Evolutionary conservation across 2,329 filamentous ascomycete genomes (phyloP).

Genomic region (Colletotrichum tofieldiae): DNA sequence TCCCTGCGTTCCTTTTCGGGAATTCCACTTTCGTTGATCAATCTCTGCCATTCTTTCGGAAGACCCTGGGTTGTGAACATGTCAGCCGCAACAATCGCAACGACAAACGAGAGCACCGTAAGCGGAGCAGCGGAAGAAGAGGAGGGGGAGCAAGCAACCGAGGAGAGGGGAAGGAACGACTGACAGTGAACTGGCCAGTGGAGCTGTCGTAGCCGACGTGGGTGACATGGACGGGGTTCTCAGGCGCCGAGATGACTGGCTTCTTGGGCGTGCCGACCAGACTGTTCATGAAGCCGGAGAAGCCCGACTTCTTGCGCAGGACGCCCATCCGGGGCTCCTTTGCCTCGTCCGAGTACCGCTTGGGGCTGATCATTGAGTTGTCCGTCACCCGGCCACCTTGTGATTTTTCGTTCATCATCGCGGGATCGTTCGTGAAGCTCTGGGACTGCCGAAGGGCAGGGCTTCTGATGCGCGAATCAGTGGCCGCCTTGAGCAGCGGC

Average conservation of each 20-base stretch:
- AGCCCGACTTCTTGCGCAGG: conserved; percentile 87
- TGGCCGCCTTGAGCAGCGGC: conserved; percentile 63
- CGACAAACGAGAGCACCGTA: conserved; percentile 22
- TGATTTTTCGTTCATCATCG: conserved; percentile 65
- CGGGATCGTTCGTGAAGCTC: conserved; percentile 72
- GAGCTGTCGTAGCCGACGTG: conserved; percentile 98
- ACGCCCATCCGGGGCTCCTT: conserved; percentile 74
- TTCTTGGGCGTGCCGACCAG: conserved; percentile 88
- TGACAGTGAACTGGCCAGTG: conserved; percentile 95
- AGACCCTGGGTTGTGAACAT: conserved; percentile 75
- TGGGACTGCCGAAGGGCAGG: conserved; percentile 76
- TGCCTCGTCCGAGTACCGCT: conserved; percentile 86
- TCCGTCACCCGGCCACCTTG: conserved; percentile 54
- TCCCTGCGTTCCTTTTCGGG: conserved; percentile 96
- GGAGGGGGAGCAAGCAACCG: conserved; percentile 23
- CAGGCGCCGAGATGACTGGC: conserved; percentile 95
- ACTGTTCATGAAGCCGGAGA: conserved; percentile 90
- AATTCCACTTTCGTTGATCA: conserved; percentile 96
- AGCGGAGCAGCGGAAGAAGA: conserved; percentile 22
- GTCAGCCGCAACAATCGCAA: conserved; percentile 42
- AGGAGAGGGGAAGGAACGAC: conserved; percentile 52
- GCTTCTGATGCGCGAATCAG: conserved; percentile 68
- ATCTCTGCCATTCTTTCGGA: conserved; percentile 97
- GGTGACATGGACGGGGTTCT: conserved; percentile 97
- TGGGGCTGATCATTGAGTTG: conserved; percentile 68